phyloP scores from a whole-genome alignment of 176 grass and related monocot genomes.

The Neostapfia colusana region DNA sequence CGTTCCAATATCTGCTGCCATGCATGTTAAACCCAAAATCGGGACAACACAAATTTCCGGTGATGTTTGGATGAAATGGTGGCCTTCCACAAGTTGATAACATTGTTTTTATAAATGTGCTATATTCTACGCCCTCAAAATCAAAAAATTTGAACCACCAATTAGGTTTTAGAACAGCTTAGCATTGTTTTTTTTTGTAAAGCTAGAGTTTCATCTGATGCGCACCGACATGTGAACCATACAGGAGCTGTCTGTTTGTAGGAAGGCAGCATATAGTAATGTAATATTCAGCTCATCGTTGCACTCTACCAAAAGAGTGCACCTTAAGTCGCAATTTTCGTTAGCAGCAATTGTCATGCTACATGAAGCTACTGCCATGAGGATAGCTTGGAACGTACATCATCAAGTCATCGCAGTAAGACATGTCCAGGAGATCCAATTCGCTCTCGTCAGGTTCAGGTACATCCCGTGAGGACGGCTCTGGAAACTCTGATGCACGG shows the following conservation, averaged over 20 bases:
- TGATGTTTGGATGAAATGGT: neutral
- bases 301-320: neutral
- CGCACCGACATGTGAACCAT: neutral
- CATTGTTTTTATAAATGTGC: neutral
- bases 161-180: neutral
- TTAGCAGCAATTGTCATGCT: neutral
- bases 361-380: constrained; percentile 29
- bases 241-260: constrained; percentile 24
- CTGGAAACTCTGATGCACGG: neutral
- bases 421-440: constrained; percentile 48
- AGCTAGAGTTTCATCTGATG: constrained; percentile 5
- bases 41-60: neutral
- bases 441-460: neutral
- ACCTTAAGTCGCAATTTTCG: constrained; percentile 8
- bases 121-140: neutral
- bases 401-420: constrained; percentile 52
- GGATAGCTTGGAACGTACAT: constrained; percentile 40
- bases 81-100: neutral
- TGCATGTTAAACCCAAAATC: neutral
- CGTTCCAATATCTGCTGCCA: neutral
- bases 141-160: neutral
- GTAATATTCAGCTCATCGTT: neutral
- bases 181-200: neutral
- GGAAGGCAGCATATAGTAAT: neutral
- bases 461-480: constrained; percentile 28